Evolutionary conservation across 305 asterid genomes (phyloP).

Genomic region (Fraxinus velutina): DNA sequence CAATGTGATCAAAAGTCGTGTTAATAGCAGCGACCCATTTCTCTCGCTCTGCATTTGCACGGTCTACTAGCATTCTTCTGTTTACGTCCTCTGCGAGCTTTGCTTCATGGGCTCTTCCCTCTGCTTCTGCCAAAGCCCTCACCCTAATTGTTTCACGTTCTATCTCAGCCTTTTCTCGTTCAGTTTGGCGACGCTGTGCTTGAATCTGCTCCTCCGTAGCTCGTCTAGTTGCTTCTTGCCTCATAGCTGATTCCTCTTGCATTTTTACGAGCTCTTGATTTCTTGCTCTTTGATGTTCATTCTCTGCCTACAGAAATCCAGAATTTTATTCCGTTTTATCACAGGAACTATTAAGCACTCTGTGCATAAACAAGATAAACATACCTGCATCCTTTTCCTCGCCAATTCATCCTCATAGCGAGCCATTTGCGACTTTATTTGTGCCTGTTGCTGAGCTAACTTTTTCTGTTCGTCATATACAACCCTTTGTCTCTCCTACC

Average conservation of each 20-base stretch:
- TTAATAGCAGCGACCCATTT: slow-evolving; percentile 91
- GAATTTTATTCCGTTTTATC: slow-evolving; percentile 1
- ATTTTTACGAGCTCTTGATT: slow-evolving; percentile 88
- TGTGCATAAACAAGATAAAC: slow-evolving; percentile 19
- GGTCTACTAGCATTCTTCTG: slow-evolving; percentile 65
- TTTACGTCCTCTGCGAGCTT: slow-evolving; percentile 91
- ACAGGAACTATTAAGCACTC: not conserved
- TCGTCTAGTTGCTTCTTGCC: slow-evolving; percentile 88
- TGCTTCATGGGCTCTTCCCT: slow-evolving; percentile 96
- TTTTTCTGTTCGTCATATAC: slow-evolving; percentile 83
- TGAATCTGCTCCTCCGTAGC: slow-evolving; percentile 98
- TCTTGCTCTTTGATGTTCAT: slow-evolving; percentile 83
- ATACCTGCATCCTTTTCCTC: slow-evolving; percentile 95
- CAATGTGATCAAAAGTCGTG: slow-evolving; percentile 89
- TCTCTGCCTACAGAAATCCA: slow-evolving; percentile 65
- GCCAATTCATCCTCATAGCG: slow-evolving; percentile 89
- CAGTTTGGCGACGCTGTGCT: slow-evolving; percentile 91
- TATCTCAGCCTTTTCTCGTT: slow-evolving; percentile 75
- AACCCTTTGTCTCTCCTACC: slow-evolving; percentile 86
- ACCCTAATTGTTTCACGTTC: slow-evolving; percentile 85
- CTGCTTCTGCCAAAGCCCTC: slow-evolving; percentile 84
- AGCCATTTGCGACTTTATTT: slow-evolving; percentile 86
- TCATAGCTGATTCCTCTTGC: slow-evolving; percentile 96
- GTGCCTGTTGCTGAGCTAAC: slow-evolving; percentile 85
- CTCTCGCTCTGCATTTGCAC: slow-evolving; percentile 89